A percentile compares a stretch with the other conserved stretches of the same genome.
These are phyloP conservation scores for Ganoderma meredithae DNA, from an alignment of 1,284 basidiomycete species.

Conservation along the genomic window DNA sequence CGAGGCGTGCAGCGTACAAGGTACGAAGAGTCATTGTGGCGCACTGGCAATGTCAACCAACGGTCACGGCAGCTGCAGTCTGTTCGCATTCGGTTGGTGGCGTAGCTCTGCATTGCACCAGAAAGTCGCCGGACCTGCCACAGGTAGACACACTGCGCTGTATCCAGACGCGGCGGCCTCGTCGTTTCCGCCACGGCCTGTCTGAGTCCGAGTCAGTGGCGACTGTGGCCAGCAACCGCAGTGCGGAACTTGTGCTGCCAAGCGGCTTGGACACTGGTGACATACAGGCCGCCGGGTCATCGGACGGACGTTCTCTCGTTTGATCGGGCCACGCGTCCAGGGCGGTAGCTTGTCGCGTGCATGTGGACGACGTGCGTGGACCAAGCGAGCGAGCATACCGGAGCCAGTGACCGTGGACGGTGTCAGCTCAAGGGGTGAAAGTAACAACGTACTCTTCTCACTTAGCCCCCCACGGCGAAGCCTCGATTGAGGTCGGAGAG, in stretches of 20 bases:
- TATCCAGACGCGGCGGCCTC: neutral
- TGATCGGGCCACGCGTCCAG: conserved; percentile 4
- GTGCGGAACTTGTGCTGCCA: neutral
- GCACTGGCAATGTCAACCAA: neutral
- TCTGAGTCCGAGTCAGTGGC: neutral
- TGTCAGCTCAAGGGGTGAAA: neutral
- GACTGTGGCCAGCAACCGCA: neutral
- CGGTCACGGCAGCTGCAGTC: neutral
- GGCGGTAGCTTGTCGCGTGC: neutral
- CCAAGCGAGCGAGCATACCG: neutral
- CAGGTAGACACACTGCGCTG: neutral
- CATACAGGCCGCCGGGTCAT: conserved; percentile 1
- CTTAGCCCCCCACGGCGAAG: neutral
- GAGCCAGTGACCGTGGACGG: neutral
- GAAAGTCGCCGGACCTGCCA: neutral
- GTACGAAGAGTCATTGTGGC: neutral
- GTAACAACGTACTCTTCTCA: neutral
- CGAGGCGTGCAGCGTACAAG: neutral
- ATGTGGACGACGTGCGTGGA: neutral
- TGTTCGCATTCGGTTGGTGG: neutral
- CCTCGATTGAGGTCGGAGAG: neutral
- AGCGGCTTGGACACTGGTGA: neutral
- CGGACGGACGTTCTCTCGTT: conserved; percentile 1
- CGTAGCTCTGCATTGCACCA: conserved; percentile 4
- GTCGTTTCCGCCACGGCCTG: neutral